Evolutionary conservation across 2,329 filamentous ascomycete genomes (phyloP), one percentile per base, ranked within the genome.

Genomic region (Pseudocercospora fijiensis): DNA sequence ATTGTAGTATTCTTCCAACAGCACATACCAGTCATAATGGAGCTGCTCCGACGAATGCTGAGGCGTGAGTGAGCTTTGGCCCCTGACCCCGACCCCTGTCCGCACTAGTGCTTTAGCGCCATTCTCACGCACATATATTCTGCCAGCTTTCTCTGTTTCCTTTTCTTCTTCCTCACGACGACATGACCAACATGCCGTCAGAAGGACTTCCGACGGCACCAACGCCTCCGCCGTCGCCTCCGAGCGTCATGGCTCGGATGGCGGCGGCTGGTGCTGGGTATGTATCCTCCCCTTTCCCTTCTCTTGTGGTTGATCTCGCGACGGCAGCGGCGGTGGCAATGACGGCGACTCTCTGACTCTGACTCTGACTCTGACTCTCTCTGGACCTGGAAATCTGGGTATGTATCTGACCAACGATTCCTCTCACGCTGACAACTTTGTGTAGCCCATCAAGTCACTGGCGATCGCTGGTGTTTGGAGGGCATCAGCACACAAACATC

Each of bases 391-490:
- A 53, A 11, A 16, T n/a, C 20, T 24, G 20, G 51, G 51, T 53
- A 53, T 18, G 51, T 53, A 53, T 53, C 24, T 26, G 16, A 26
- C 13, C 45, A 24, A 49, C 45, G 45, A 49, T 49, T 49, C 45
- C 45, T 49, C 51, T 27, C 13, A 4, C 9, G 26, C 51, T 53
- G 51, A 53, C 27, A 53, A 16, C 26, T 26, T n/a, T 10, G 51
- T 28, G 22, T 53, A 53, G 51, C 51, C 51, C 51, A 53, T 53
- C 51, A 53, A 53, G 7, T 30, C 51, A 53, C 7, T 53, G 51
- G 51, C 51, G 2, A 27, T 26, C 2, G 51, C 51, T 30, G 51
- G 51, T 30, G 26, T 28, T 53, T 53, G 51, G 51, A 53, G 51
- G 51, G 51, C 51, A 53, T 16, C 16, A 8, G 6, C 16, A 41